These are phyloP conservation scores for Starmerella scarabaei DNA, from an alignment of 805 yeast genomes.

Conservation along the genomic window DNA sequence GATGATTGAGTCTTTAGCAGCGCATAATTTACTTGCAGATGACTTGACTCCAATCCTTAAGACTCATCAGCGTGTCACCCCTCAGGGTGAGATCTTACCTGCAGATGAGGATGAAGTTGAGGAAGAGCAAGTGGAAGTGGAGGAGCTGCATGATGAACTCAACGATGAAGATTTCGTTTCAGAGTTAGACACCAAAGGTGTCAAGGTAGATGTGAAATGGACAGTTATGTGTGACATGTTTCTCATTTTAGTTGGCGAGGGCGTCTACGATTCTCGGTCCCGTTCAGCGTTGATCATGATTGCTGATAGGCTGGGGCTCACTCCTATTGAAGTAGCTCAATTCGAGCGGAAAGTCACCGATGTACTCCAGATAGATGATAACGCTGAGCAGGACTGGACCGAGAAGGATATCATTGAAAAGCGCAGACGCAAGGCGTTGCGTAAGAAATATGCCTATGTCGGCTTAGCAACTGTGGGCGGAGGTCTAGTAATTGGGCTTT, in stretches of 20 bases:
- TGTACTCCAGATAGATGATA: constrained; percentile 76
- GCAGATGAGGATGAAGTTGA: background rate
- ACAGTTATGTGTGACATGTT: constrained; percentile 86
- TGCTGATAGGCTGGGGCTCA: constrained; percentile 47
- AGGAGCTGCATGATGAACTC: constrained; percentile 13
- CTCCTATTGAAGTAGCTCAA: constrained; percentile 60
- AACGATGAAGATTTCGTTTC: background rate
- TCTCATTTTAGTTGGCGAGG: constrained; percentile 63
- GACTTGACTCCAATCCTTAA: constrained; percentile 59
- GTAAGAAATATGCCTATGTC: constrained; percentile 64
- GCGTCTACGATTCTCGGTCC: constrained; percentile 81
- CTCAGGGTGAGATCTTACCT: constrained; percentile 7
- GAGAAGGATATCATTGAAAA: constrained; percentile 54
- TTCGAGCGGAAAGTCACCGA: constrained; percentile 87
- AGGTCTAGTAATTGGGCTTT: constrained; percentile 79
- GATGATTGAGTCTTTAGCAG: constrained; percentile 77
- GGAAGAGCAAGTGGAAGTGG: constrained; percentile 1
- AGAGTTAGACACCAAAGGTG: background rate
- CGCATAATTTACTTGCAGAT: constrained; percentile 63
- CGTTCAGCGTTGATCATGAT: constrained; percentile 62
- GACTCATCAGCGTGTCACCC: constrained; percentile 10
- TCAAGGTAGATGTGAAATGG: constrained; percentile 78
- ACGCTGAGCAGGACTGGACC: constrained; percentile 64
- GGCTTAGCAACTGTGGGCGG: constrained; percentile 97
- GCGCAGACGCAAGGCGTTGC: constrained; percentile 53